A percentile compares a stretch with the other conserved stretches of the same genome.
phyloP scores from a whole-genome alignment of 805 yeast genomes.

The Metschnikowia sp. region DNA sequence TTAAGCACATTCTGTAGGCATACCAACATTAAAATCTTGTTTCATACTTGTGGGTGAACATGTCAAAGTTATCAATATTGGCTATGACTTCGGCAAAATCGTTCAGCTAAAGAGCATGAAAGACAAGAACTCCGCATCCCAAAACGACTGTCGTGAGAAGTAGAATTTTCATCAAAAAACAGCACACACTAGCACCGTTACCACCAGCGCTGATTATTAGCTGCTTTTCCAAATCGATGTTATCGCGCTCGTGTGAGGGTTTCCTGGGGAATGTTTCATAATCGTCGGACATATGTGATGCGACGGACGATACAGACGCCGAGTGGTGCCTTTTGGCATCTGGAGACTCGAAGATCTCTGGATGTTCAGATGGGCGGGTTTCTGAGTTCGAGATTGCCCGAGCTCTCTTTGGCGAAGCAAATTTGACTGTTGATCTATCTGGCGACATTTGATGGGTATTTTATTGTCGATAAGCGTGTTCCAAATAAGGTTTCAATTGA shows the following conservation, averaged over 20 bases:
- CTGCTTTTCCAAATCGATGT: constrained; percentile 36
- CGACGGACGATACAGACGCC: constrained; percentile 23
- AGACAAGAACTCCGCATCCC: constrained; percentile 34
- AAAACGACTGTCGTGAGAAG: constrained; percentile 28
- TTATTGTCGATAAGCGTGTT: not conserved
- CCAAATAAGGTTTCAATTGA: not conserved
- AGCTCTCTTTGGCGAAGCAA: constrained; percentile 4
- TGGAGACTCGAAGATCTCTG: constrained; percentile 1
- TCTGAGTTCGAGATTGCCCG: constrained; percentile 8
- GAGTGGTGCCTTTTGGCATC: constrained; percentile 24
- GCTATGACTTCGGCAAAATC: no score
- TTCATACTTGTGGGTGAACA: not conserved
- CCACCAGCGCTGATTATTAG: constrained; percentile 36
- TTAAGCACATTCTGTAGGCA: no score
- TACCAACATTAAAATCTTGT: no score
- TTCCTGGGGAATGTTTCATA: not conserved
- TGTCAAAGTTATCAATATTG: not conserved
- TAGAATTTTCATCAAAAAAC: constrained; percentile 29
- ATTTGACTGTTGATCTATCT: not conserved
- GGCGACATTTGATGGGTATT: not conserved
- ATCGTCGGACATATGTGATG: constrained; percentile 13
- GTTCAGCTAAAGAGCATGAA: constrained; percentile 26
- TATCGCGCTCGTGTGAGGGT: constrained; percentile 7
- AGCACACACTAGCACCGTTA: constrained; percentile 29
- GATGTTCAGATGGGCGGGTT: not conserved